Evolutionary conservation across 495 filamentous ascomycete genomes (phyloP), one percentile per base, ranked within the genome.

Genomic region (Lasiosphaeria hispida): DNA sequence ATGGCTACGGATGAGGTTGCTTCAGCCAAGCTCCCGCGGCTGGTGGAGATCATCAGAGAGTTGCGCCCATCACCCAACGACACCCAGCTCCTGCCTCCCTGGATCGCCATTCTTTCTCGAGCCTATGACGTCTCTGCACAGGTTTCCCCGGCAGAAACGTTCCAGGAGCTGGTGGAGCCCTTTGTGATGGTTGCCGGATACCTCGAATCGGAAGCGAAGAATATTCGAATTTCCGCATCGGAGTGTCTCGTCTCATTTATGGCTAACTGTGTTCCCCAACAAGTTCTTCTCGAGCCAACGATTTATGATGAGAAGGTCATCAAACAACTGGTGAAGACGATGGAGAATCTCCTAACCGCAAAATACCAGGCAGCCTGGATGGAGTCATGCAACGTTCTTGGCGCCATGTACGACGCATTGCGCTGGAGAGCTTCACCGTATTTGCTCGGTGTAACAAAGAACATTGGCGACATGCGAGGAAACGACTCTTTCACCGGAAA

Each of bases 291-390:
- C 5, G 90, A 97, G 55, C 88, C 92, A 9, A 95, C 92, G 23
- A 79, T 94, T 7, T 90, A 86, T 65, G 92, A 96, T 61, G 92
- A 96, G 69, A 91, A 90, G 72, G 79, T 87, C 0, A 75, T 98
- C 10, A 85, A 88, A 65, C 87, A 88, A 61, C 65, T 98, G 30
- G 86, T 87, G 4, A 82, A 81, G 60, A 77, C 79, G 1, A 83
- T 87, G 0, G 82, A 80, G 37, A 82, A 85, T 50, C 81, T 97
- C 23, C 78, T 98, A 13, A 91, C 83, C 50, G 84, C 97, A 10
- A 93, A 92, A 65, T 97, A 90, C 67, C 94, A 97, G 69, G 83
- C 85, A 14, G 94, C 95, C 1, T 98, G 94, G 95, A 85, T 87
- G 75, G 93, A 97, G 67, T 89, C 95, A 8, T 97, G 97, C 75